These are phyloP conservation scores for Pythium myriotylum DNA, from an alignment of 352 stramenopile genomes.

Conservation along the genomic window DNA sequence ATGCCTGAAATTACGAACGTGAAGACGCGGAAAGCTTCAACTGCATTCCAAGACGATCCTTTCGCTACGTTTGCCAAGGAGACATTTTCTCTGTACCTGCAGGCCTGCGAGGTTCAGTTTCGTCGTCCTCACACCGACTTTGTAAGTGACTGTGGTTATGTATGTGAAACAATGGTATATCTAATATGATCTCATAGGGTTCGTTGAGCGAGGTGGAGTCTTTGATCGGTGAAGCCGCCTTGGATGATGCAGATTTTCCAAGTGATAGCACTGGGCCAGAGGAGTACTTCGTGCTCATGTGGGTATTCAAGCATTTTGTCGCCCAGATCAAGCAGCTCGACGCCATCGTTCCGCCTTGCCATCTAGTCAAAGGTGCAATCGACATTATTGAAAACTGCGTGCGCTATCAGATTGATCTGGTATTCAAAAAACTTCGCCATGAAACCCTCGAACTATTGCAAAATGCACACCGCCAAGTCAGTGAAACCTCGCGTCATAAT, in stretches of 20 bases:
- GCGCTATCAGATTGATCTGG: slow-evolving; percentile 75
- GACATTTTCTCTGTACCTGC: slow-evolving; percentile 59
- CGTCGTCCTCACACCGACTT: slow-evolving; percentile 57
- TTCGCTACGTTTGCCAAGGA: slow-evolving; percentile 78
- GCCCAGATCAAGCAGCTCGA: slow-evolving; percentile 61
- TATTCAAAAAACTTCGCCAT: slow-evolving; percentile 63
- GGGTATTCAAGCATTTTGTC: slow-evolving; percentile 78
- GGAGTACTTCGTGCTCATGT: slow-evolving; percentile 84
- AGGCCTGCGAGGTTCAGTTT: slow-evolving; percentile 56
- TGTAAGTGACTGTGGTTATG: slow-evolving; percentile 34
- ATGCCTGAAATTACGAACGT: slow-evolving; percentile 49
- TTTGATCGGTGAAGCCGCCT: slow-evolving; percentile 31
- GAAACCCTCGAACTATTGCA: slow-evolving; percentile 65
- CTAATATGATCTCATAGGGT: slow-evolving; percentile 35
- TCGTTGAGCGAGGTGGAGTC: slow-evolving; percentile 49
- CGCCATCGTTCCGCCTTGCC: slow-evolving; percentile 55
- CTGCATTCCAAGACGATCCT: slow-evolving; percentile 57
- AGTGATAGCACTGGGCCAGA: slow-evolving; percentile 15
- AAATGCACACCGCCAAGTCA: slow-evolving; percentile 37
- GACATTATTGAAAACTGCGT: slow-evolving; percentile 70
- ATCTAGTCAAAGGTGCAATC: slow-evolving; percentile 44
- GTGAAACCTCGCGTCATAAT: slow-evolving; percentile 25
- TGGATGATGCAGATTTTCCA: slow-evolving; percentile 9
- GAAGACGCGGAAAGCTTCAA: slow-evolving; percentile 46
- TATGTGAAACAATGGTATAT: slow-evolving; percentile 12